Evolutionary conservation across 768 basidiomycete species (phyloP), one percentile per base, ranked within the genome.

Genomic region (Macrocybe gigantea): DNA sequence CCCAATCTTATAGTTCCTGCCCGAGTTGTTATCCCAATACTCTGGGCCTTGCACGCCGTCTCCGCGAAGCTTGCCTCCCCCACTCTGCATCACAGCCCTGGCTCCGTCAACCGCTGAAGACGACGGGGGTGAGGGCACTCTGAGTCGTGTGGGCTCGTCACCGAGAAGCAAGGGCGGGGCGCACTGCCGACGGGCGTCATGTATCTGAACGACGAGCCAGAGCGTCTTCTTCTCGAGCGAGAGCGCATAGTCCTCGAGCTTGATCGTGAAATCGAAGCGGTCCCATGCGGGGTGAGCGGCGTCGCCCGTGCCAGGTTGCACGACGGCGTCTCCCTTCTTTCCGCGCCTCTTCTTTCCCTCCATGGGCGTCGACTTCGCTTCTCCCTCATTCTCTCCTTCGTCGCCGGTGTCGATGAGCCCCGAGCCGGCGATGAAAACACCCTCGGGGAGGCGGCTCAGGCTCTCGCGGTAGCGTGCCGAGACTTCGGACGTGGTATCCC

Each of bases 21-120:
- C 84, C 3, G 55, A 65, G 56, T 95, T 95, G 61, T 93, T 94
- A 67, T 98, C 95, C 95, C 95, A 98, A 76, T 85, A 88, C 68
- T 98, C 94, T 1, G 78, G 78, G 12, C 73, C 78, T 6, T 65
- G 59, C 58, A 74, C 64, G 59, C 49, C 32, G 12, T 47, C 53
- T 2, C 53, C 52, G 45, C 53, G 12, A 38, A 42, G 37, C 41
- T 13, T 12, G 22, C 22, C 13, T 11, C 44, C 43, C 1, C 33
- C 38, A 34, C 56, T 7, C 33, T 45, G 51, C 38, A 47, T 38
- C 44, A 43, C 59, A 33, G 45, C 14, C 33, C 39, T 29, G 30
- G 29, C 32, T 11, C 31, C 15, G 9, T 1, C 42, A 2, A 6
- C 22, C 22, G 22, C 22, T 22, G 22, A 34, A 33, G 14, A 34